Base-by-base conservation (phyloP, 352 stramenopile species). In the Globisporangium megalacanthum region DNA sequence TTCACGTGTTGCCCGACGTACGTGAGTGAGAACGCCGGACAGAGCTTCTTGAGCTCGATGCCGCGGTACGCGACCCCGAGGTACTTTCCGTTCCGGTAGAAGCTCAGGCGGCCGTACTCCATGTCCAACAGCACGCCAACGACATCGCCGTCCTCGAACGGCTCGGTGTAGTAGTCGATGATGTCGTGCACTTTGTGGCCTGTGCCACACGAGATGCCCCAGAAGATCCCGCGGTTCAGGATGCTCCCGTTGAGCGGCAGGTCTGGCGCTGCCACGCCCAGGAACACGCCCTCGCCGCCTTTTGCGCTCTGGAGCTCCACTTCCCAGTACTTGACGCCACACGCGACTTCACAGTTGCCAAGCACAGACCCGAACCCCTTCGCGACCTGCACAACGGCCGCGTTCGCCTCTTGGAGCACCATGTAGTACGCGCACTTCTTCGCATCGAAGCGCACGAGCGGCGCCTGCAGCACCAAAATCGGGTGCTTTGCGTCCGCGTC, bases 261-360 rank as follows among this genome's bases (percentile, higher is more conserved):
- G 25, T 88, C 79, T 0, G 70, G 44, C 0, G 70, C 71, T 11
- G 77, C 79, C 1, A 94, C 75, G 15, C 81, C 83, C 0, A 92
- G 45, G 52, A 94, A 91, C 35, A 94, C 73, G 22, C 83, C 83
- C 41, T 92, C 79, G 14, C 81, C 81, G 22, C 69, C 68, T 20
- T 66, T 61, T 7, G 76, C 61, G 25, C 64, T 79, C 19, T 81
- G 51, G 17, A 94, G 53, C 58, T 86, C 58, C 10, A 89, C 76
- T 56, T 94, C 81, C 83, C 83, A 94, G 66, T 94, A 94, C 67
- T 91, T 92, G 56, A 91, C 70, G 4, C 81, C 83, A 53, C 77
- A 75, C 11, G 65, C 54, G 13, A 90, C 63, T 25, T 85, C 69
- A 10, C 60, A 71, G 39, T 79, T 88, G 44, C 77, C 77, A 17